Evolutionary conservation across 2,329 filamentous ascomycete species (phyloP).

Genomic region (Exophiala mesophila): DNA sequence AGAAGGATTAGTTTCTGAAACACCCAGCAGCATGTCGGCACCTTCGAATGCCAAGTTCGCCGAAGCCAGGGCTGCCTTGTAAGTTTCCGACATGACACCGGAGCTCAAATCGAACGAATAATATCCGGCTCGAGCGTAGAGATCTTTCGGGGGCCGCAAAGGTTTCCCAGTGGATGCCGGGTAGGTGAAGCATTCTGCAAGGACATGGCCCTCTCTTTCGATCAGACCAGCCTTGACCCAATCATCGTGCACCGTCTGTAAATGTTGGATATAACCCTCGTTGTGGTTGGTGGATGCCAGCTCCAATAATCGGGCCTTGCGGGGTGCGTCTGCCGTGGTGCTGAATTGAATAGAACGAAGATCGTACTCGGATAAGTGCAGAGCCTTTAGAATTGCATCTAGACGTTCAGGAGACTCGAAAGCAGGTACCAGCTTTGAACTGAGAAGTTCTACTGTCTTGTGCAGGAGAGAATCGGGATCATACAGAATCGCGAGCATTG

Average conservation of each 20-base stretch:
- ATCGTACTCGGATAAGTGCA: slow-evolving; percentile 17
- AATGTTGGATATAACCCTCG: slow-evolving; percentile 22
- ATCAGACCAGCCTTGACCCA: slow-evolving; percentile 23
- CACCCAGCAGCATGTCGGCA: slow-evolving; percentile 16
- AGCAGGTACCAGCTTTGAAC: slow-evolving; percentile 24
- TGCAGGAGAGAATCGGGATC: slow-evolving; percentile 26
- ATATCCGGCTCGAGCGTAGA: slow-evolving; percentile 25
- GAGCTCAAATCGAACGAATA: slow-evolving; percentile 28
- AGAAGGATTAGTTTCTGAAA: slow-evolving; percentile 1
- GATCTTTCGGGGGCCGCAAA: slow-evolving; percentile 20
- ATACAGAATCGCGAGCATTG: slow-evolving; percentile 26
- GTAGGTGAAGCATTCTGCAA: slow-evolving; percentile 25
- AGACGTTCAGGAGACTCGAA: slow-evolving; percentile 24
- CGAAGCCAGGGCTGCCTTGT: slow-evolving; percentile 22
- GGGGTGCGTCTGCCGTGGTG: slow-evolving; percentile 6
- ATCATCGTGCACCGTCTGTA: slow-evolving; percentile 20
- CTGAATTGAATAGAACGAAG: slow-evolving; percentile 11
- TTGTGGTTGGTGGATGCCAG: slow-evolving; percentile 18
- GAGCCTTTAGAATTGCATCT: slow-evolving; percentile 21
- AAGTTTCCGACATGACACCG: slow-evolving; percentile 24
- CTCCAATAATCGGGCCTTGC: slow-evolving; percentile 7
- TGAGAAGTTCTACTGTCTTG: slow-evolving; percentile 24
- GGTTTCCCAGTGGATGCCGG: slow-evolving; percentile 18
- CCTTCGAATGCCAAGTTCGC: slow-evolving; percentile 25
- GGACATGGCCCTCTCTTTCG: slow-evolving; percentile 16